Evolutionary conservation across 768 basidiomycete genomes (phyloP).

Genomic region (Leucosporidium creatinivorum): DNA sequence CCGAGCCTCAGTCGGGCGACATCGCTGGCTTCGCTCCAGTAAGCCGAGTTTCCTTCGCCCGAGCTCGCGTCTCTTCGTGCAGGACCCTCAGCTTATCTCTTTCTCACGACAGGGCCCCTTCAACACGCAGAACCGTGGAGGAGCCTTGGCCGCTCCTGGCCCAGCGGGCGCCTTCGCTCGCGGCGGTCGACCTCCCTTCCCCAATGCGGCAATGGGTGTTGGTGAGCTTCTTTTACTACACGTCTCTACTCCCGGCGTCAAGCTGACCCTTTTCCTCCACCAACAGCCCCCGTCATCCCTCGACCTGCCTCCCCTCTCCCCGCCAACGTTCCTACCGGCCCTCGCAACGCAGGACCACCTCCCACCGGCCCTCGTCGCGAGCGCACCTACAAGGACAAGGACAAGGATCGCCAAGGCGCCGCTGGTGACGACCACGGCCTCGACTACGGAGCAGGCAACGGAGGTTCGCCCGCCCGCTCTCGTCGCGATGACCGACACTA

Average conservation of each 20-base stretch:
- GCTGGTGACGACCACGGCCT: constrained; percentile 2
- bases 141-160: not conserved
- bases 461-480: not conserved
- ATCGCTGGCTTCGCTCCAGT: no score
- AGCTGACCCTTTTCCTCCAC: no score
- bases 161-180: constrained; percentile 4
- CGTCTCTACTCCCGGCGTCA: no score
- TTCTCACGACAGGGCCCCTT: not conserved
- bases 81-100: no score
- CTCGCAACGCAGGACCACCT: constrained; percentile 6
- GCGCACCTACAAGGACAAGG: constrained; percentile 25
- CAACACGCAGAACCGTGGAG: not conserved
- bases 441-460: constrained; percentile 27
- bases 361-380: constrained; percentile 4
- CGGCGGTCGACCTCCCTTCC: constrained; percentile 9
- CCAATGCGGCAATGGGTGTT: no score
- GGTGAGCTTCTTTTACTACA: no score
- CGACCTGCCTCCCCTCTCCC: not conserved
- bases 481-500: not conserved
- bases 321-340: constrained; percentile 22
- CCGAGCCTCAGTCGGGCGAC: constrained; percentile 54
- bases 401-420: constrained; percentile 20
- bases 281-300: not conserved
- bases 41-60: no score
- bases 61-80: no score